Evolutionary conservation across 2,329 filamentous ascomycete genomes (phyloP).

Genomic region (Botryotinia globosa): DNA sequence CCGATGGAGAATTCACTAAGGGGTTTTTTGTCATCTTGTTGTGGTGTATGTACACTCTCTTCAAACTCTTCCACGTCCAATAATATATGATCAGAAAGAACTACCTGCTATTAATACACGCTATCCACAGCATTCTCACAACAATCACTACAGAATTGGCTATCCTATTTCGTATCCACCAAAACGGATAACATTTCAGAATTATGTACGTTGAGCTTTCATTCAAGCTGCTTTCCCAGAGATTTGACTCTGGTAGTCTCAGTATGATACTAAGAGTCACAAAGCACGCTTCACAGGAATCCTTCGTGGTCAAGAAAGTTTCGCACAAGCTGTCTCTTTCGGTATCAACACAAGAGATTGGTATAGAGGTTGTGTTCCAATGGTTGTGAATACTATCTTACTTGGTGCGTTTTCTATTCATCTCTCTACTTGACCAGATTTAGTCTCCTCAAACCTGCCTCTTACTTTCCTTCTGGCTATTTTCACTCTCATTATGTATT

Average conservation of each 20-base stretch:
- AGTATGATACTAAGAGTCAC: background rate
- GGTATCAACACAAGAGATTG: constrained; percentile 45
- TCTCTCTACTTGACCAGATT: background rate
- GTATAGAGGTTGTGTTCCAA: constrained; percentile 43
- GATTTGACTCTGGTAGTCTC: background rate
- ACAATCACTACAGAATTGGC: constrained; percentile 4
- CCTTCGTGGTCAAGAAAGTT: constrained; percentile 46
- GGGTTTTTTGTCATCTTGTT: constrained; percentile 66
- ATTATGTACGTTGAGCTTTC: background rate
- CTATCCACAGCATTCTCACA: background rate
- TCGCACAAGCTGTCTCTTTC: constrained; percentile 45
- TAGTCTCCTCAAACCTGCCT: background rate
- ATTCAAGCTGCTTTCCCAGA: background rate
- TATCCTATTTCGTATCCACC: background rate
- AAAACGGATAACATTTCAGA: constrained; percentile 22
- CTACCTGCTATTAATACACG: background rate
- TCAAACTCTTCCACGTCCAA: background rate
- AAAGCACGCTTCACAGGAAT: constrained; percentile 42
- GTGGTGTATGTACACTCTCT: constrained; percentile 39
- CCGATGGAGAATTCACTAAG: constrained; percentile 56
- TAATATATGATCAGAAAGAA: background rate
- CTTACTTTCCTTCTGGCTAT: background rate
- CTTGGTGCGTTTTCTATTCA: background rate
- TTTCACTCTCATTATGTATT: background rate
- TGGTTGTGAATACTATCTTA: constrained; percentile 40